A percentile compares a stretch with the other conserved stretches of the same genome.
These are phyloP conservation scores for Yarrowia sp. DNA, from an alignment of 805 yeast genomes.

Conservation along the genomic window DNA sequence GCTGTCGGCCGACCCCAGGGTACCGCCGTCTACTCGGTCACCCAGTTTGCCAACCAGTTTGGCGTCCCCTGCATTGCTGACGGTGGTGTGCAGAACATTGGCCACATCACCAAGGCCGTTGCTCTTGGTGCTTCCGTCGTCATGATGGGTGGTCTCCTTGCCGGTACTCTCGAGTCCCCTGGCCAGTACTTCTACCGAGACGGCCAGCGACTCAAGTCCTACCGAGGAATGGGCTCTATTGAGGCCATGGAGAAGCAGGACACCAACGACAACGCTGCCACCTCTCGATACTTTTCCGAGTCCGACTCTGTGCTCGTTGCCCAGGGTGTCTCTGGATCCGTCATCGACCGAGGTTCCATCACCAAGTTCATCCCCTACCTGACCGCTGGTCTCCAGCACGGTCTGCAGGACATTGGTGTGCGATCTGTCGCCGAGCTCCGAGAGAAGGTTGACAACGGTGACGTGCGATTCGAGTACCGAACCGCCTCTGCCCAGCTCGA, in stretches of 20 bases:
- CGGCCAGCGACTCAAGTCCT: constrained; percentile 93
- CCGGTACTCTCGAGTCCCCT: constrained; percentile 98
- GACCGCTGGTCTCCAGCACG: constrained; percentile 94
- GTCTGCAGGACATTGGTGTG: constrained; percentile 97
- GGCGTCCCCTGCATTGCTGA: constrained; percentile 99
- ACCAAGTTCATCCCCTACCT: constrained; percentile 91
- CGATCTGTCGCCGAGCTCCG: constrained; percentile 61
- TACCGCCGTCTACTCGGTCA: constrained; percentile 92
- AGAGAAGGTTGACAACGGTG: constrained; percentile 58
- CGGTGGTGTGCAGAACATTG: constrained; percentile 98
- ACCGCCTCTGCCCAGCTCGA: constrained; percentile 98
- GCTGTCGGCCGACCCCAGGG: constrained; percentile 99
- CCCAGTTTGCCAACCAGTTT: constrained; percentile 88
- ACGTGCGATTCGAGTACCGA: constrained; percentile 91
- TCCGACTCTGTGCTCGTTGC: constrained; percentile 94
- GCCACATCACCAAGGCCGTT: constrained; percentile 95
- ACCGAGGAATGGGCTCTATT: constrained; percentile 99
- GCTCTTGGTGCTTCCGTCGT: constrained; percentile 96
- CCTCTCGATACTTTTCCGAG: constrained; percentile 97
- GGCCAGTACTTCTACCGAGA: constrained; percentile 98
- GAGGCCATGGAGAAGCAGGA: constrained; percentile 96
- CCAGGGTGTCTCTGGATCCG: constrained; percentile 97
- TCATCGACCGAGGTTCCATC: constrained; percentile 93
- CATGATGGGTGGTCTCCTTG: constrained; percentile 99
- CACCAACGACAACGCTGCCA: constrained; percentile 89